Evolutionary conservation across 257 asterid species (phyloP).

Genomic region (Paulownia fortunei): DNA sequence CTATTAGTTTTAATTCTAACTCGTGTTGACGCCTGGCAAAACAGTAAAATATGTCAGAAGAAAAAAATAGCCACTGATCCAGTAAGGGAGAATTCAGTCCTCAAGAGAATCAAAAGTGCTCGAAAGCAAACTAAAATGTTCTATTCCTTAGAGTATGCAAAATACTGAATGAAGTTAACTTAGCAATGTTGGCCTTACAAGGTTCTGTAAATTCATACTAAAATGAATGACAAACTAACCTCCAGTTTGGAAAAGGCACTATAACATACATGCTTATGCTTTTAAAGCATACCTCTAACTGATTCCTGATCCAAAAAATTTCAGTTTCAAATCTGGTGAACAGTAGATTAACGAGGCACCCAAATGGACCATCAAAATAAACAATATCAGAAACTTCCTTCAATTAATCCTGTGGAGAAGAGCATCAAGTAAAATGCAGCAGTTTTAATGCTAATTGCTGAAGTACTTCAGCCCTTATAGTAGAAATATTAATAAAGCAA

Average conservation of each 20-base stretch:
- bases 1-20: conserved; percentile 86
- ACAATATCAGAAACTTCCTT: conserved; percentile 90
- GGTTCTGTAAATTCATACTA: conserved; percentile 48
- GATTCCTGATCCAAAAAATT: conserved; percentile 91
- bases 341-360: conserved; percentile 83
- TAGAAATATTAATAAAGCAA: conserved; percentile 42
- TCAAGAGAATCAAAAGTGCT: conserved; percentile 23
- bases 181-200: conserved; percentile 32
- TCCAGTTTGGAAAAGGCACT: conserved; percentile 76
- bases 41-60: conserved; percentile 39
- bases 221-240: conserved; percentile 84
- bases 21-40: conserved; percentile 84
- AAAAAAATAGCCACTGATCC: conserved; percentile 18
- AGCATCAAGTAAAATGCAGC: conserved; percentile 62
- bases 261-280: conserved; percentile 74
- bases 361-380: conserved; percentile 76
- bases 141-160: conserved; percentile 26
- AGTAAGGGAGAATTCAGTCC: conserved; percentile 14
- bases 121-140: conserved; percentile 26
- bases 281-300: conserved; percentile 95
- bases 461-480: conserved; percentile 42
- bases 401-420: conserved; percentile 86
- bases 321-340: conserved; percentile 89
- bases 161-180: conserved; percentile 30
- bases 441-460: conserved; percentile 59